A percentile compares a stretch with the other conserved stretches of the same genome.
Conservation (phyloP, 257 asterid genomes). For the Cruciata laevipes region DNA sequence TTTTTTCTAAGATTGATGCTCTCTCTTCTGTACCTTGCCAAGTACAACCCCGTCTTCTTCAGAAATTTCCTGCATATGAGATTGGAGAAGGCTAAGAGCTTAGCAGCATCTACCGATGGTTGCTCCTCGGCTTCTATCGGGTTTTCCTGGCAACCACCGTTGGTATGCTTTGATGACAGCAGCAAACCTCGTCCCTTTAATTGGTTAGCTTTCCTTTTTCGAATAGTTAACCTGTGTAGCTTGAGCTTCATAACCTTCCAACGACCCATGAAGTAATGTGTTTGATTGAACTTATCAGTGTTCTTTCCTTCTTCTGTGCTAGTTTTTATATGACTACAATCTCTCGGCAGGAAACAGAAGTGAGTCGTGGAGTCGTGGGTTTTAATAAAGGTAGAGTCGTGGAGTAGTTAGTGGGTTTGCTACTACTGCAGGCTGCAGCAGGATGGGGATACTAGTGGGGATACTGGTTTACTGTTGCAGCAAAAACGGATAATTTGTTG, state of each 20-base stretch:
- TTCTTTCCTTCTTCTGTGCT: no score
- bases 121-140: background rate
- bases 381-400: background rate
- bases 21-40: slow-evolving; percentile 23
- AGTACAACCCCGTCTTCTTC: slow-evolving; percentile 6
- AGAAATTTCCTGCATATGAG: slow-evolving; percentile 17
- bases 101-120: background rate
- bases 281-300: no score
- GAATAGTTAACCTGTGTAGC: slow-evolving; percentile 3
- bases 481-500: no score
- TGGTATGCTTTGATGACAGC: slow-evolving; percentile 16
- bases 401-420: background rate
- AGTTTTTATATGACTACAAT: no score
- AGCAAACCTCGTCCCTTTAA: slow-evolving; percentile 7
- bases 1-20: background rate
- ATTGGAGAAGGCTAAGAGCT: slow-evolving; percentile 16
- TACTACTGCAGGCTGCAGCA: no score
- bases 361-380: background rate
- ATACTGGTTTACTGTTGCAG: no score
- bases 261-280: background rate
- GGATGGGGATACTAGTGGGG: no score
- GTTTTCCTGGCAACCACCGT: background rate
- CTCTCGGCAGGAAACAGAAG: background rate
- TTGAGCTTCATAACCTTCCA: slow-evolving; percentile 7
- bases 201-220: slow-evolving; percentile 13